phyloP scores from a whole-genome alignment of 2,329 filamentous ascomycete species.

The Xylariaceae sp. region DNA sequence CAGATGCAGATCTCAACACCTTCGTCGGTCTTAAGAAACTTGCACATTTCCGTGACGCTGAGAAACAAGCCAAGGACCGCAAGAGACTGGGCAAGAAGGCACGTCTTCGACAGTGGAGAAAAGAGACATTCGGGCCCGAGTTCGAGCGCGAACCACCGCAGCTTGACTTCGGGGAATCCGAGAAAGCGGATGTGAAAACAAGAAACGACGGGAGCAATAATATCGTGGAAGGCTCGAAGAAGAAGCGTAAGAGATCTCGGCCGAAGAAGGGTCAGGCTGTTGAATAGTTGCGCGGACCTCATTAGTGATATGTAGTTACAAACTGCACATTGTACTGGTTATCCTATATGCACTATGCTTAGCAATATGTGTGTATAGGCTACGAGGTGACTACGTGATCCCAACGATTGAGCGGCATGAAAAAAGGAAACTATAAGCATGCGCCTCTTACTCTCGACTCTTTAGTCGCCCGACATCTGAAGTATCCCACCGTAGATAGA shows the following conservation, averaged over 20 bases:
- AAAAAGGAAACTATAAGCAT: no score
- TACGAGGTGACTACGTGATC: no score
- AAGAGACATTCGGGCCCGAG: conserved; percentile 58
- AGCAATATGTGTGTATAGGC: no score
- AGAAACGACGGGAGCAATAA: conserved; percentile 27
- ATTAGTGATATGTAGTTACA: no score
- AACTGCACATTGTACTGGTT: no score
- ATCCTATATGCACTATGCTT: no score
- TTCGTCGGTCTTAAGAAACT: conserved; percentile 95
- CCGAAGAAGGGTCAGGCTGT: conserved; percentile 18
- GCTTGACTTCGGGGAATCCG: conserved; percentile 48
- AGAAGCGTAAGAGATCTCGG: conserved; percentile 31
- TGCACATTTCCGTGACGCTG: conserved; percentile 78
- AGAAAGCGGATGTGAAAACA: conserved; percentile 15
- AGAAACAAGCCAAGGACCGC: conserved; percentile 85
- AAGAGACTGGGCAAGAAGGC: conserved; percentile 92
- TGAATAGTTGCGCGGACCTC: no score
- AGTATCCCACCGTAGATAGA: no score
- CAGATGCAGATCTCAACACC: conserved; percentile 80
- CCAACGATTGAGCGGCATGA: no score
- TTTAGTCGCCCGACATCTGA: no score
- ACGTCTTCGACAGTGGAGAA: conserved; percentile 78
- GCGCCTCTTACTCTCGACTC: no score
- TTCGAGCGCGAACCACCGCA: conserved; percentile 54
- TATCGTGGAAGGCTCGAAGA: conserved; percentile 33